A percentile compares a stretch with the other conserved stretches of the same genome.
Evolutionary conservation across 2,329 filamentous ascomycete genomes (phyloP).

Genomic region (Penicillium sp.): DNA sequence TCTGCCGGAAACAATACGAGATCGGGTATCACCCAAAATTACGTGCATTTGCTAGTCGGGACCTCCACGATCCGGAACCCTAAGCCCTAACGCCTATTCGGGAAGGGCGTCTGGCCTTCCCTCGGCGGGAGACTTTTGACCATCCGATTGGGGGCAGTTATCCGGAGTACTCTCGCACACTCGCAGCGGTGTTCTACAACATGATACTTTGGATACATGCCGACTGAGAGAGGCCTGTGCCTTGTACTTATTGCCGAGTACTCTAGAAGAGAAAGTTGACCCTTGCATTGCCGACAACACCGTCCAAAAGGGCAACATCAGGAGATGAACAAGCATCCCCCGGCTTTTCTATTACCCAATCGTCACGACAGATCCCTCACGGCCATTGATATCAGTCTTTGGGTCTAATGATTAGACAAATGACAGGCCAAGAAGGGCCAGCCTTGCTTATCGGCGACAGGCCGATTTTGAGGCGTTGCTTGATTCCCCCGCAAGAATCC

Average conservation of each 20-base stretch:
- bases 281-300: constrained; percentile 5
- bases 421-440: constrained; percentile 10
- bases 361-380: constrained; percentile 10
- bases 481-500: constrained; percentile 34
- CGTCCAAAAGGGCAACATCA: constrained; percentile 19
- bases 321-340: constrained; percentile 12
- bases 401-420: constrained; percentile 13
- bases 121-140: constrained; percentile 14
- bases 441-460: constrained; percentile 17
- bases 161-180: background rate
- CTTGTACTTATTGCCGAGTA: background rate
- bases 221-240: background rate
- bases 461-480: constrained; percentile 10
- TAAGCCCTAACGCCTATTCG: constrained; percentile 24
- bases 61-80: constrained; percentile 23
- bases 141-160: constrained; percentile 21
- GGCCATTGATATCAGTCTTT: constrained; percentile 10
- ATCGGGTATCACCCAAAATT: background rate
- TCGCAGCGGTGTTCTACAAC: background rate
- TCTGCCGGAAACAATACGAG: constrained; percentile 1
- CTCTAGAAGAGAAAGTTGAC: background rate
- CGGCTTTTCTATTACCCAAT: constrained; percentile 23
- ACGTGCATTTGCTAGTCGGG: constrained; percentile 3
- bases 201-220: background rate
- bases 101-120: background rate